Conservation (phyloP, 2,329 filamentous ascomycete genomes). For the Graphilbum sp. region DNA sequence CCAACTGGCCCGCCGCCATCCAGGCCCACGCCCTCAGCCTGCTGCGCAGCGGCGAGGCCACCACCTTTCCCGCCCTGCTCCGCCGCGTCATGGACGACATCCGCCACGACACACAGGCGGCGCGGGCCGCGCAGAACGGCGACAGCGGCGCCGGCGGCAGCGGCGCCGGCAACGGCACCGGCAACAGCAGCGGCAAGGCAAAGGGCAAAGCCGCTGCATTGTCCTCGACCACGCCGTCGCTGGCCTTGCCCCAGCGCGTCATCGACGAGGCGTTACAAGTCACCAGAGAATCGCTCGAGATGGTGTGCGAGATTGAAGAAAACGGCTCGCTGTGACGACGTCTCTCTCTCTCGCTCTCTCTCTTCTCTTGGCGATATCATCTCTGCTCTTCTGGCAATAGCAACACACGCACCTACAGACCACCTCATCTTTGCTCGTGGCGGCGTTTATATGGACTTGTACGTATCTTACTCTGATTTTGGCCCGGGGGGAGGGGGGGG, state of each 20-base stretch:
- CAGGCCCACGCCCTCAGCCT: constrained; percentile 43
- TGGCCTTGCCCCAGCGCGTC: constrained; percentile 42
- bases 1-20: constrained; percentile 46
- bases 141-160: constrained; percentile 17
- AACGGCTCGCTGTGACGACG: constrained; percentile 6
- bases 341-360: neutral
- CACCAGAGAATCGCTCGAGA: constrained; percentile 41
- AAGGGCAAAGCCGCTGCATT: constrained; percentile 4
- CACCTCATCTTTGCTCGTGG: too few relatives aligned
- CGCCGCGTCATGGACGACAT: constrained; percentile 46
- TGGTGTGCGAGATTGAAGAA: constrained; percentile 13
- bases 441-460: neutral
- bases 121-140: constrained; percentile 13
- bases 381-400: too few relatives aligned
- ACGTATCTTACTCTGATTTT: neutral
- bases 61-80: constrained; percentile 44
- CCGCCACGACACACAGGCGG: constrained; percentile 26
- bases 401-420: too few relatives aligned
- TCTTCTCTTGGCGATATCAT: neutral
- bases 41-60: constrained; percentile 41
- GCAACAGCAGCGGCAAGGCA: constrained; percentile 15
- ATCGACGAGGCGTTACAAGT: constrained; percentile 45
- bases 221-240: constrained; percentile 11
- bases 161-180: constrained; percentile 16
- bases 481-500: too few relatives aligned